Evolutionary conservation across 2,329 filamentous ascomycete species (phyloP).

Genomic region (Orbilia ellipsospora): DNA sequence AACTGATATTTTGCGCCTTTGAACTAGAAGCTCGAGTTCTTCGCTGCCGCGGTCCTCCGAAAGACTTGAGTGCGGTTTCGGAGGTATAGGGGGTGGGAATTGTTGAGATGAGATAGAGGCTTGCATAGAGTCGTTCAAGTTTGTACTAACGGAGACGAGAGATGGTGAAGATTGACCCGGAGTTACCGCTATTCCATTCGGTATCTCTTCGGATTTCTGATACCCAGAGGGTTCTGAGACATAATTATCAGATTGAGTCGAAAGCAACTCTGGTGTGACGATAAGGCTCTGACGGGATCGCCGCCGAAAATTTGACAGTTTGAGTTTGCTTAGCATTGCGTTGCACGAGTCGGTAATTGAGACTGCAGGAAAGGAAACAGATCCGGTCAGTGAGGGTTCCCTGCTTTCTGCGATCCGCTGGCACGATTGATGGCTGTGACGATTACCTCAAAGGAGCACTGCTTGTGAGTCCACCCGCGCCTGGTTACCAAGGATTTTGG

Average conservation of each 20-base stretch:
- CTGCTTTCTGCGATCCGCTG: too few species aligned
- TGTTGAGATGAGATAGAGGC: slow-evolving; percentile 43
- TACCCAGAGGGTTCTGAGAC: not conserved
- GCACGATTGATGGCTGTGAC: too few species aligned
- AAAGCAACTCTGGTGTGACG: not conserved
- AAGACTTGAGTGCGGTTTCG: slow-evolving; percentile 3
- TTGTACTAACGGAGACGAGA: slow-evolving; percentile 7
- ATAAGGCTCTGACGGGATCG: slow-evolving; percentile 38
- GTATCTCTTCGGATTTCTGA: slow-evolving; percentile 1
- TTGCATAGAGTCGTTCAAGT: slow-evolving; percentile 22
- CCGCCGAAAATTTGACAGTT: slow-evolving; percentile 33
- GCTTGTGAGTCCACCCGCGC: too few species aligned
- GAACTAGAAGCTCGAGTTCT: slow-evolving; percentile 11
- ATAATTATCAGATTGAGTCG: not conserved
- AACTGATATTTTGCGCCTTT: slow-evolving; percentile 41
- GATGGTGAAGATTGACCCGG: slow-evolving; percentile 34
- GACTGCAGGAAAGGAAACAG: not conserved
- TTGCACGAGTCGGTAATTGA: not conserved
- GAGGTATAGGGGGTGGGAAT: slow-evolving; percentile 14
- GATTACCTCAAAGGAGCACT: too few species aligned
- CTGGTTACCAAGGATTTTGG: too few species aligned
- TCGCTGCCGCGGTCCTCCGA: slow-evolving; percentile 12
- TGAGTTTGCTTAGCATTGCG: slow-evolving; percentile 45
- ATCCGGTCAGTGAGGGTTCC: too few species aligned
- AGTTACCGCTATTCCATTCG: slow-evolving; percentile 9